These are phyloP conservation scores for Nicotiana noctiflora DNA, from an alignment of 257 asterid genomes.

Conservation along the genomic window DNA sequence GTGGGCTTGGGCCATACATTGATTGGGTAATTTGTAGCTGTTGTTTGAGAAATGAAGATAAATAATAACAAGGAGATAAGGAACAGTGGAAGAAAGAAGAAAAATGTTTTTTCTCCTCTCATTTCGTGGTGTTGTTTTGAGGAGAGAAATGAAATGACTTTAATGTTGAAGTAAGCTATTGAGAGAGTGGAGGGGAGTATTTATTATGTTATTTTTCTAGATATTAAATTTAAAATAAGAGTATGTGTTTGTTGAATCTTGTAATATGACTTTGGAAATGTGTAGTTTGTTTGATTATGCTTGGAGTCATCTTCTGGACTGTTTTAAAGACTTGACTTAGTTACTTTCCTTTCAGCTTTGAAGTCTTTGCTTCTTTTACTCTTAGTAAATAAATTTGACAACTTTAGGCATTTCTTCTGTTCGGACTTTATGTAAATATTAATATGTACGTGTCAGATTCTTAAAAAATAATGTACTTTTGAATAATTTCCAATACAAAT, in stretches of 20 bases:
- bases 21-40: constrained; percentile 56
- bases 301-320: not conserved
- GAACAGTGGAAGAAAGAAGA: not conserved
- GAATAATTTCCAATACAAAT: no score
- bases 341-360: not conserved
- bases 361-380: not conserved
- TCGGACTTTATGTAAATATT: no score
- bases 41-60: constrained; percentile 19
- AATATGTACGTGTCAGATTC: no score
- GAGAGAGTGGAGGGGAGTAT: not conserved
- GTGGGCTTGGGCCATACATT: constrained; percentile 93
- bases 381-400: not conserved
- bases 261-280: not conserved
- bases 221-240: not conserved
- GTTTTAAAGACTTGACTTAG: not conserved
- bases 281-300: not conserved
- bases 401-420: not conserved
- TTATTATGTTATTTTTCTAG: not conserved
- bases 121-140: not conserved
- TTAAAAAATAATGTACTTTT: no score
- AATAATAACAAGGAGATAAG: not conserved
- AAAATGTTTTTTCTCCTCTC: not conserved
- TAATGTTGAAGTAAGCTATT: not conserved
- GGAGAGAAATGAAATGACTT: not conserved
- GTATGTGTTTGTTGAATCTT: not conserved